Conservation (phyloP, 1,284 basidiomycete genomes). For the Cerioporus squamosus region DNA sequence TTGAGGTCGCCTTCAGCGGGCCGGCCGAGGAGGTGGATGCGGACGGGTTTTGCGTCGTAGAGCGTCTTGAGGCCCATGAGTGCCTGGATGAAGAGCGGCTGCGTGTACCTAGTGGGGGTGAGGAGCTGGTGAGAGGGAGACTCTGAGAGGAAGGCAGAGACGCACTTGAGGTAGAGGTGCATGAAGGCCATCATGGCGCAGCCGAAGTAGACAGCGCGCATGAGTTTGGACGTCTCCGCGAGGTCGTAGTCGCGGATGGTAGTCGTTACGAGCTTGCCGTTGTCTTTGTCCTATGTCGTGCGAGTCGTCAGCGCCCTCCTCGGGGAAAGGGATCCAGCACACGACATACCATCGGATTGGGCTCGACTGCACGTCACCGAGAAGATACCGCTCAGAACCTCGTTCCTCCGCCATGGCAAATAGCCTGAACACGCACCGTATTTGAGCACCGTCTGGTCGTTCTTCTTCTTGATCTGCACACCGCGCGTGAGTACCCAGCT, state of each 20-base stretch:
- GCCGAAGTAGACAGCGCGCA: slow-evolving; percentile 79
- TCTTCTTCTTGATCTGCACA: slow-evolving; percentile 86
- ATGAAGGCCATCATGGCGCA: slow-evolving; percentile 90
- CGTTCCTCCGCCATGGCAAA: background rate
- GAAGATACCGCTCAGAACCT: background rate
- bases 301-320: background rate
- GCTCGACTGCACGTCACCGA: slow-evolving; percentile 52
- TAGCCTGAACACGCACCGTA: slow-evolving; percentile 64
- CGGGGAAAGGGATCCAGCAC: no score
- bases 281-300: slow-evolving; percentile 61
- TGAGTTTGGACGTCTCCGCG: slow-evolving; percentile 84
- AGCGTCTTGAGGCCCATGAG: slow-evolving; percentile 89
- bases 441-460: slow-evolving; percentile 95
- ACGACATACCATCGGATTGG: slow-evolving; percentile 59
- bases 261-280: slow-evolving; percentile 86
- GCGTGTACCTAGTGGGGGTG: slow-evolving; percentile 63
- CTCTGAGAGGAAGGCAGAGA: background rate
- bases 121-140: background rate
- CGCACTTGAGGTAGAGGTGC: slow-evolving; percentile 78
- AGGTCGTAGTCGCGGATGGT: slow-evolving; percentile 96
- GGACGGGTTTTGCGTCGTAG: slow-evolving; percentile 84
- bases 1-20: slow-evolving; percentile 86
- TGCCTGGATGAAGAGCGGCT: slow-evolving; percentile 90
- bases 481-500: background rate
- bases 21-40: slow-evolving; percentile 79